Conservation (phyloP, 306 rosid species). For the Prosopis cineraria region DNA sequence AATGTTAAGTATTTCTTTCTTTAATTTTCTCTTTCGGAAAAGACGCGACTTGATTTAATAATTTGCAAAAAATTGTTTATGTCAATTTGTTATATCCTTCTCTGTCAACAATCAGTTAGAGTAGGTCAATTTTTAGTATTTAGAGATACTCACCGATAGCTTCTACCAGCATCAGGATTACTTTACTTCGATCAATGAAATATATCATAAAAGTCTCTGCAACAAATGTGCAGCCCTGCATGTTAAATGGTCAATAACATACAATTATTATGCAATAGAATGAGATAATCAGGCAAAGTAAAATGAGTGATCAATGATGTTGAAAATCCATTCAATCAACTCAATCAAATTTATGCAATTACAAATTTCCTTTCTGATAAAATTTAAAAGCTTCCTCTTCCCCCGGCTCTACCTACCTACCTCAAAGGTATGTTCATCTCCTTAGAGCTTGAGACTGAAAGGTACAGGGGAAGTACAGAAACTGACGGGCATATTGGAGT, state of each 20-base stretch:
- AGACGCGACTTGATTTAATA: not conserved
- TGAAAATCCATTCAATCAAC: conserved; percentile 17
- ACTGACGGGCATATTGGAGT: not conserved
- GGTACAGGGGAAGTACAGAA: not conserved
- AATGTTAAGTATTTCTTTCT: not conserved
- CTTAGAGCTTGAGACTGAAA: conserved; percentile 4
- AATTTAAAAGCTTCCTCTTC: not conserved
- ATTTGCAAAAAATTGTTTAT: not conserved
- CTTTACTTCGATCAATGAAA: conserved; percentile 60
- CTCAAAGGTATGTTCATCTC: not conserved
- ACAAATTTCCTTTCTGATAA: conserved; percentile 2
- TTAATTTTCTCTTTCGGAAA: not conserved
- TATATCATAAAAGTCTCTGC: conserved; percentile 49
- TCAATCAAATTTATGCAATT: not conserved
- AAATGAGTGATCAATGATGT: not conserved
- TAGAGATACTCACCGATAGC: conserved; percentile 71
- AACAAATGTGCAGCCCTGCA: conserved; percentile 80
- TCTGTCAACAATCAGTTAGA: not conserved
- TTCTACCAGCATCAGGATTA: conserved; percentile 71
- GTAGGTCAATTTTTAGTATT: conserved; percentile 1
- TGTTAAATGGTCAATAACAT: conserved; percentile 25
- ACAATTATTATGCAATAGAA: conserved; percentile 25
- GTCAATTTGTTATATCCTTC: not conserved
- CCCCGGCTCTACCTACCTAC: not conserved
- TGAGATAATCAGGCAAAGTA: not conserved